These are phyloP conservation scores for Ogataea paradorogensis DNA, from an alignment of 805 yeast species.

Conservation along the genomic window DNA sequence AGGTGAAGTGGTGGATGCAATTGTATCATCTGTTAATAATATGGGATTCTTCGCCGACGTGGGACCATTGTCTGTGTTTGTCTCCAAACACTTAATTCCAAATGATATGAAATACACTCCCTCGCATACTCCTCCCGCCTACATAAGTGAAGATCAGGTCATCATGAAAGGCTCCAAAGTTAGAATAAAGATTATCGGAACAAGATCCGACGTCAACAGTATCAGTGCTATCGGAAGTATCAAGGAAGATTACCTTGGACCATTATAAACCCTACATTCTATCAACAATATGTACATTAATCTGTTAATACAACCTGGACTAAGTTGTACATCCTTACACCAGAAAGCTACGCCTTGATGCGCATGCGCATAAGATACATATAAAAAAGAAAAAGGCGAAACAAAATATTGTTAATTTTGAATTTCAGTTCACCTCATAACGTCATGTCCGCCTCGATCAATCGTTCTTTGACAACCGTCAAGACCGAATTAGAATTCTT, in stretches of 20 bases:
- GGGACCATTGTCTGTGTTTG: slow-evolving; percentile 93
- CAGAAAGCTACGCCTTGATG: not conserved
- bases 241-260: slow-evolving; percentile 93
- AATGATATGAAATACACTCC: slow-evolving; percentile 92
- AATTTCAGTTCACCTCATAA: not conserved
- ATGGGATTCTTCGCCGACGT: slow-evolving; percentile 98
- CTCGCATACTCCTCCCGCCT: slow-evolving; percentile 97
- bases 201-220: slow-evolving; percentile 94
- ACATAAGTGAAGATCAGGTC: slow-evolving; percentile 90
- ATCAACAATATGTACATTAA: not conserved
- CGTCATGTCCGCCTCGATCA: slow-evolving; percentile 53
- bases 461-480: slow-evolving; percentile 74
- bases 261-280: slow-evolving; percentile 40
- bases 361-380: not conserved
- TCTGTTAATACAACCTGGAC: not conserved
- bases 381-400: not conserved
- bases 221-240: slow-evolving; percentile 97
- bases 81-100: slow-evolving; percentile 92
- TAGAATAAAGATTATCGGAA: slow-evolving; percentile 93
- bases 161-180: slow-evolving; percentile 93
- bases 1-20: slow-evolving; percentile 97
- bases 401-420: not conserved
- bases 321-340: slow-evolving; percentile 4
- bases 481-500: slow-evolving; percentile 80
- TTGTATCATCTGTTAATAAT: slow-evolving; percentile 88